Evolutionary conservation across 371 early-diverging fungal species (phyloP), one percentile per base, ranked within the genome.

Genomic region (Cokeromyces recurvatus): DNA sequence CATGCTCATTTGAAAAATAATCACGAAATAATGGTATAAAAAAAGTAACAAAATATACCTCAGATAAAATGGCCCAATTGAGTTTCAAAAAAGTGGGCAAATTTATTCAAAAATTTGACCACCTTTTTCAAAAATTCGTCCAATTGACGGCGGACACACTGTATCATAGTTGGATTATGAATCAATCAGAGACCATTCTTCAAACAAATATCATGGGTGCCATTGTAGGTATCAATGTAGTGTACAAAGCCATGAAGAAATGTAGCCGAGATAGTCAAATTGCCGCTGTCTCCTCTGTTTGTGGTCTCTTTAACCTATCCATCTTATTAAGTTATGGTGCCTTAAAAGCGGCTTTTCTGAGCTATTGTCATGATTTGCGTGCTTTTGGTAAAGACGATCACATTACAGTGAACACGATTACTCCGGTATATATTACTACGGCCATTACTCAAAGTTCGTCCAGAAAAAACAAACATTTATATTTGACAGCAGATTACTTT

Each of bases 321-420:
- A 10, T 6, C 8, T 16, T 55, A 3, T 24, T 55, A 7, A 24
- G 40, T 23, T 55, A 55, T 34, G 40, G 39, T n/a, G 36, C 55
- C 6, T 55, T 50, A n/a, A 55, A 55, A n/a, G 35, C 50, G 2
- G 55, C 55, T 35, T 16, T 55, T 15, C 38, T 49, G 50, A 34
- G 35, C 20, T 55, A 55, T 17, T 43, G 43, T 36, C 44, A 45
- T n/a, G 50, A 49, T 45, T 50, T 55, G 19, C 55, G 55, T 29
- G 21, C 40, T 6, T 27, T 55, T 16, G 55, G 55, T 21, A 44
- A 40, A 39, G 49, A 38, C 1, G 49, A 55, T 35, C 23, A 24
- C 14, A 49, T 55, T 19, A 24, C 23, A 16, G 45, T 55, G 20
- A 55, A 44, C 22, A 55, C 50, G 2, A 55, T 55, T 49, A 45